Conservation (phyloP, 495 filamentous ascomycete genomes). For the Rostrohypoxylon terebratum region DNA sequence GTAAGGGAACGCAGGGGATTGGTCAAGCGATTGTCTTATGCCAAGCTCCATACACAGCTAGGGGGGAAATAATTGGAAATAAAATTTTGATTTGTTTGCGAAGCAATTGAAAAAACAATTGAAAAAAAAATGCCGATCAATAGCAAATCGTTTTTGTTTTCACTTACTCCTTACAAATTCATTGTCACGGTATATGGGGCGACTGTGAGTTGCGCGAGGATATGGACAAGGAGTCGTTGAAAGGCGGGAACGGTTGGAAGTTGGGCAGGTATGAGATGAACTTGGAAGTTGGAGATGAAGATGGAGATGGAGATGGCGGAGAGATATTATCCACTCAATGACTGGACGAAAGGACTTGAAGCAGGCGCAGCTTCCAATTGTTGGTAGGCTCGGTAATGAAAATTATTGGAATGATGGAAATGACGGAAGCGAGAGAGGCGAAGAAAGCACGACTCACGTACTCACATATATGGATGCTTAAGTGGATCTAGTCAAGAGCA, state of each 20-base stretch:
- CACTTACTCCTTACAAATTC: constrained; percentile 34
- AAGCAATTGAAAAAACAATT: not conserved
- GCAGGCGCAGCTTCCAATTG: not conserved
- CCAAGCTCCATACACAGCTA: not conserved
- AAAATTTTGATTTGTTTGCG: constrained; percentile 2
- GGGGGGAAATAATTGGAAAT: not conserved
- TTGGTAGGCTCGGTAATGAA: constrained; percentile 5
- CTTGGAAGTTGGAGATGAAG: no score
- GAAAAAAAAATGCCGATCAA: no score
- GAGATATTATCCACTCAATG: constrained; percentile 16
- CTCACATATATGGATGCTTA: no score
- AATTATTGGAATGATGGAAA: constrained; percentile 15
- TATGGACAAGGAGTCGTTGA: not conserved
- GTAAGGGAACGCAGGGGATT: not conserved
- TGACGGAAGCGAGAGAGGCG: constrained; percentile 12
- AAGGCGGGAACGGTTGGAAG: not conserved
- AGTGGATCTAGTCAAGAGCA: constrained; percentile 33
- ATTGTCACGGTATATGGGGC: constrained; percentile 17
- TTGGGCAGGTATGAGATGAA: not conserved
- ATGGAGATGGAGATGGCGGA: constrained; percentile 19
- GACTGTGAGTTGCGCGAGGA: constrained; percentile 1
- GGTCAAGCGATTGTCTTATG: constrained; percentile 3
- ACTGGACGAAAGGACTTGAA: not conserved
- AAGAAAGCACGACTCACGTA: constrained; percentile 35
- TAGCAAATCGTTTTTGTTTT: not conserved